Base-by-base conservation (phyloP, 139 green algal species). In the Asterochloris erici region DNA sequence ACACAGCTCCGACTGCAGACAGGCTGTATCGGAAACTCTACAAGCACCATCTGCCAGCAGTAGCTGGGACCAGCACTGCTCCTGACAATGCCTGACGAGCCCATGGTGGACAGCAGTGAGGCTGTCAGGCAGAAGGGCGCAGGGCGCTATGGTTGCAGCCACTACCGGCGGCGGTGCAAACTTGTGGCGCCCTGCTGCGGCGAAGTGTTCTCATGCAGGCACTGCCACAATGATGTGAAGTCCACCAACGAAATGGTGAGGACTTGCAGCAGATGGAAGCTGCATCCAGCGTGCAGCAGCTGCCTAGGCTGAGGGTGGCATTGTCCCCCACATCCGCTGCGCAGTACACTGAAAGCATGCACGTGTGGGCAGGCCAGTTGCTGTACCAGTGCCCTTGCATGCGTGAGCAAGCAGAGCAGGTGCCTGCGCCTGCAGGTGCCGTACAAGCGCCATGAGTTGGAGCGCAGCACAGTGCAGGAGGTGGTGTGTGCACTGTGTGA, bases 181-280 rank as follows among this genome's bases (percentile, higher is more conserved):
- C 88, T 98, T 66, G 93, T 96, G 28, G 91, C 95, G 1, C 95
- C 95, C 9, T 98, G 95, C 88, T 98, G 94, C 76, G 89, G 89
- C 0, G 86, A 93, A 60, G 77, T 91, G 0, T 95, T 93, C 79
- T 94, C 88, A 89, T 97, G 94, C 82, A 83, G 94, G 14, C 95
- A 98, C 82, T 98, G 95, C 83, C 95, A 98, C 87, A 97, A 98
- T 78, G 88, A 92, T 14, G 92, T 74, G 9, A 94, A 94, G 62
- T 76, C 91, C 61, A 85, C 90, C 19, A 76, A 90, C 12, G 92
- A 95, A 83, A 79, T 78, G 88, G 89, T 92, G 82, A 64, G 86
- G n/a, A 68, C 14, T 68, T 77, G 47, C 47, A 28, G 47, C 21
- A 24, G 14, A 54, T 54, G 38, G 38, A 10, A 54, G 38, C 38